phyloP scores from a whole-genome alignment of 208 protist genomes.

The Acanthamoeba quina region DNA sequence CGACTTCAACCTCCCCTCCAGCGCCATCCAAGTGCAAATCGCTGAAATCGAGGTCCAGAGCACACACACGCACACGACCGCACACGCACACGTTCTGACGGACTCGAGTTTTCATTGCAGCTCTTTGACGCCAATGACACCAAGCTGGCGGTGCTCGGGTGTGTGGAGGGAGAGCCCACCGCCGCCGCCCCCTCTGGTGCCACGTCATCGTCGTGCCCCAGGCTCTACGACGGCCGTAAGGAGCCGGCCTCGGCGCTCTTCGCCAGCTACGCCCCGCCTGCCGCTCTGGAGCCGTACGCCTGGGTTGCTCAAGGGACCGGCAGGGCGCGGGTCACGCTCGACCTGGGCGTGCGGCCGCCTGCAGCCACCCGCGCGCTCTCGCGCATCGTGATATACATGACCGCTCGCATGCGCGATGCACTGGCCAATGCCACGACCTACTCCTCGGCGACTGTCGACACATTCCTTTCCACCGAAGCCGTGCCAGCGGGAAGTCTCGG shows the following conservation, averaged over 20 bases:
- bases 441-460: not conserved
- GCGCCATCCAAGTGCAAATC: not conserved
- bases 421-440: not conserved
- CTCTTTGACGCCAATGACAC: not conserved
- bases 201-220: constrained; percentile 1
- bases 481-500: not conserved
- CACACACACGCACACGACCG: too few species aligned
- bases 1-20: constrained; percentile 4
- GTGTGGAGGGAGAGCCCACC: not conserved
- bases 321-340: not conserved
- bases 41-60: not conserved
- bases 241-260: constrained; percentile 13
- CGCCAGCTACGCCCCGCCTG: not conserved
- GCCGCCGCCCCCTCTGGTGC: not conserved
- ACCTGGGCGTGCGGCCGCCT: not conserved
- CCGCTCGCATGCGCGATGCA: constrained; percentile 13
- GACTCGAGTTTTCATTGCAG: not conserved
- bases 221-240: not conserved
- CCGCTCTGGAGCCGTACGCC: not conserved
- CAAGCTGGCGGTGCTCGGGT: not conserved
- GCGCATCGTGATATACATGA: constrained; percentile 32
- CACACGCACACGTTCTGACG: not conserved
- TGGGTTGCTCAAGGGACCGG: not conserved
- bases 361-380: not conserved
- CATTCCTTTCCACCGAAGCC: not conserved